A percentile compares a stretch with the other conserved stretches of the same genome.
phyloP scores from a whole-genome alignment of 805 yeast genomes.

The Candida krabiensis region DNA sequence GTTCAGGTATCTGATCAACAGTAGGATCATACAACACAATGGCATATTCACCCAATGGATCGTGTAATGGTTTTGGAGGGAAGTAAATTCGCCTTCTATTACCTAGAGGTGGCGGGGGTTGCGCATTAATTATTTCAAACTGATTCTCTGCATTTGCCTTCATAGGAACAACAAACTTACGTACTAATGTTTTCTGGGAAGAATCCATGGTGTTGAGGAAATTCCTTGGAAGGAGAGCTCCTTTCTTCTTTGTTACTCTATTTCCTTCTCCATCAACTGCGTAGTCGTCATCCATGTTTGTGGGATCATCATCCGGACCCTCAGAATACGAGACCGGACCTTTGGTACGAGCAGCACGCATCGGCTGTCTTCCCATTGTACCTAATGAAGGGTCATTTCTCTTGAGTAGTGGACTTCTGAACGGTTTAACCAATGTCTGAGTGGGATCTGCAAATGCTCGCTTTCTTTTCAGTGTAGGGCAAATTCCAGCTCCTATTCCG shows the following conservation, averaged over 20 bases:
- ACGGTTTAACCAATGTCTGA: constrained; percentile 60
- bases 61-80: constrained; percentile 93
- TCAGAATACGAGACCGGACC: constrained; percentile 43
- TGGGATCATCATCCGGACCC: constrained; percentile 33
- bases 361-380: constrained; percentile 9
- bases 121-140: constrained; percentile 24
- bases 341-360: constrained; percentile 29
- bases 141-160: constrained; percentile 39
- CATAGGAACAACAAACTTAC: constrained; percentile 65
- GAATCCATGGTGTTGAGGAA: constrained; percentile 39
- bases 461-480: constrained; percentile 55
- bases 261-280: constrained; percentile 32
- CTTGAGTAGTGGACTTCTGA: constrained; percentile 57
- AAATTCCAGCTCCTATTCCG: constrained; percentile 72
- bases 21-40: constrained; percentile 95
- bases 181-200: constrained; percentile 41
- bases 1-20: constrained; percentile 55
- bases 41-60: constrained; percentile 90
- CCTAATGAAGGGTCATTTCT: constrained; percentile 16
- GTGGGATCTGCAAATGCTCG: constrained; percentile 53
- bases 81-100: constrained; percentile 65
- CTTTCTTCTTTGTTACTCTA: constrained; percentile 39
- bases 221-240: constrained; percentile 63
- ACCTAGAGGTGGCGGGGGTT: constrained; percentile 80
- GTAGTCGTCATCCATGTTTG: constrained; percentile 29